Evolutionary conservation across 805 yeast genomes (phyloP).

Genomic region (Pichia exigua): DNA sequence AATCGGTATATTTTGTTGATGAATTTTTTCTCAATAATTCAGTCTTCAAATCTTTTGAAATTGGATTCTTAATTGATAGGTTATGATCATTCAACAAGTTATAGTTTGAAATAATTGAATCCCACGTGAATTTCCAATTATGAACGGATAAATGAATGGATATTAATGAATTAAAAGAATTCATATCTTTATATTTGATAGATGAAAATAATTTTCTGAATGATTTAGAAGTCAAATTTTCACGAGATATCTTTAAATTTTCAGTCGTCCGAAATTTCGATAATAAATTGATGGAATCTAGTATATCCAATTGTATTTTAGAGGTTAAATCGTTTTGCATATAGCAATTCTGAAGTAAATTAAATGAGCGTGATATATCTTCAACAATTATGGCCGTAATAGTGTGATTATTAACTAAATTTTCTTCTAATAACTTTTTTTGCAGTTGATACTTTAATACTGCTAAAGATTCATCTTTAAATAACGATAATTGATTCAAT

Average conservation of each 20-base stretch:
- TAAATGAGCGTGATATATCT: conserved; percentile 1
- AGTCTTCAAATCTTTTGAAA: not conserved
- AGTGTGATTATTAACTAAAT: not conserved
- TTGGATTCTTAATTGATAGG: not conserved
- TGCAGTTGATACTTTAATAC: not conserved
- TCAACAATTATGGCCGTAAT: not conserved
- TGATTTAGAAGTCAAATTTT: conserved; percentile 6
- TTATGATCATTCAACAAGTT: not conserved
- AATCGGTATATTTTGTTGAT: not conserved
- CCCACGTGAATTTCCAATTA: conserved; percentile 8
- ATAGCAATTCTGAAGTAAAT: not conserved
- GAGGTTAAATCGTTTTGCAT: not conserved
- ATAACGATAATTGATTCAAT: not conserved
- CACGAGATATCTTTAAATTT: conserved; percentile 14
- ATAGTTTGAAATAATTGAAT: not conserved
- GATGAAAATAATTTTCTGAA: conserved; percentile 12
- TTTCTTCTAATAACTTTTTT: not conserved
- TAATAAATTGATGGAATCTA: not conserved
- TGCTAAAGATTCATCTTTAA: not conserved
- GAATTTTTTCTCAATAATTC: not conserved
- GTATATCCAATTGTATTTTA: not conserved
- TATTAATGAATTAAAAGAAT: conserved; percentile 20
- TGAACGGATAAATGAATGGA: conserved; percentile 9
- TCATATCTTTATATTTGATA: conserved; percentile 10
- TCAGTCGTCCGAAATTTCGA: conserved; percentile 13